Conservation (phyloP, 2,329 filamentous ascomycete species). For the Trichoderma aggressivum region DNA sequence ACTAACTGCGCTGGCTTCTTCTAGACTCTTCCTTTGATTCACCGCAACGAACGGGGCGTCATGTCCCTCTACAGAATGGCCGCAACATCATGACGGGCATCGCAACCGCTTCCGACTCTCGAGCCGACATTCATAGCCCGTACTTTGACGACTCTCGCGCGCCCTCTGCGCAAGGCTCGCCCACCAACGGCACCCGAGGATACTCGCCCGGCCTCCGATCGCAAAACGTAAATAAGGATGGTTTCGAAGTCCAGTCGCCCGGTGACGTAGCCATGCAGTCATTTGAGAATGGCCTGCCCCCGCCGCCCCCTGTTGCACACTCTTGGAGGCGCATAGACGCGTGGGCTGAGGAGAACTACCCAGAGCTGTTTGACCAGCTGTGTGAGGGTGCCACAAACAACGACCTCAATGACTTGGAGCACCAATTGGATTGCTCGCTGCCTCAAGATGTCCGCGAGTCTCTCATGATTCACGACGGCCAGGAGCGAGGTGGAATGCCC, state of each 20-base stretch:
- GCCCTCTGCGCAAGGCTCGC: conserved; percentile 45
- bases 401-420: conserved; percentile 94
- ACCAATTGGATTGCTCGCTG: conserved; percentile 89
- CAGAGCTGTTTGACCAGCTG: conserved; percentile 88
- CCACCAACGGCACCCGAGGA: conserved; percentile 37
- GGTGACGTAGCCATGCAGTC: conserved; percentile 96
- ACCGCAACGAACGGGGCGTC: conserved; percentile 84
- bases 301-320: conserved; percentile 80
- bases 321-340: conserved; percentile 93
- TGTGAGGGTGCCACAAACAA: conserved; percentile 90
- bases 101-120: conserved; percentile 84
- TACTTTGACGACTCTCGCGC: conserved; percentile 69
- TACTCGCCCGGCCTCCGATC: conserved; percentile 91
- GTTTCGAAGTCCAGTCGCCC: conserved; percentile 66
- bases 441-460: conserved; percentile 94
- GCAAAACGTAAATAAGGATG: conserved; percentile 59
- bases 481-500: conserved; percentile 86
- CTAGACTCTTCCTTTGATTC: conserved; percentile 90
- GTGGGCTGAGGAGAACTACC: conserved; percentile 94
- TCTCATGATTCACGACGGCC: conserved; percentile 87
- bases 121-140: conserved; percentile 73
- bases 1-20: background rate
- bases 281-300: conserved; percentile 87
- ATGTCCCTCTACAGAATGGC: conserved; percentile 82
- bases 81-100: conserved; percentile 83